Conservation (phyloP, 2,329 filamentous ascomycete species). For the Phaeosphaeriaceae sp. region DNA sequence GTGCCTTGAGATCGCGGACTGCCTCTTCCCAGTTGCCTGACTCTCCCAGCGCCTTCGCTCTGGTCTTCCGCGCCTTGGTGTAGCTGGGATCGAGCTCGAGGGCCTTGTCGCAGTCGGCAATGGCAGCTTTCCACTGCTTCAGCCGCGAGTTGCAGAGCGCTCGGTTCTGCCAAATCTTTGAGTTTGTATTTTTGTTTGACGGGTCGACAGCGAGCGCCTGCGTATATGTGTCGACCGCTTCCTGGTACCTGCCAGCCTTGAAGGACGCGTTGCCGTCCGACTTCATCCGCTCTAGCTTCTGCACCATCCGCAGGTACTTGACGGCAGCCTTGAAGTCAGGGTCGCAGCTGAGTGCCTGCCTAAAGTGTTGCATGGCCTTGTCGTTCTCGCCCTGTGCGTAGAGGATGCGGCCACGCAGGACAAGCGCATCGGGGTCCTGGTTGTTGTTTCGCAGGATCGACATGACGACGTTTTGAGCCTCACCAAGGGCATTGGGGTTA, state of each 20-base stretch:
- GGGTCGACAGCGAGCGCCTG: constrained; percentile 86
- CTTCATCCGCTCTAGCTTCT: constrained; percentile 92
- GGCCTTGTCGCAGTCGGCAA: constrained; percentile 85
- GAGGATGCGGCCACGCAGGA: constrained; percentile 84
- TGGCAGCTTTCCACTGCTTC: constrained; percentile 82
- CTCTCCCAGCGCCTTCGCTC: constrained; percentile 86
- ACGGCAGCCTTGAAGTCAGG: constrained; percentile 90
- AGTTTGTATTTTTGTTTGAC: constrained; percentile 87
- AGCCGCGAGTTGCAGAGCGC: constrained; percentile 84
- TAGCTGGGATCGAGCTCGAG: constrained; percentile 84
- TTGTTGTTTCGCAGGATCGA: constrained; percentile 82
- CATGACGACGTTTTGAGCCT: constrained; percentile 93
- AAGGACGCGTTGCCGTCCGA: constrained; percentile 90
- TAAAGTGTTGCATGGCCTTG: constrained; percentile 91
- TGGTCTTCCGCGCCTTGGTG: constrained; percentile 89
- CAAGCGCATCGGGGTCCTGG: constrained; percentile 91
- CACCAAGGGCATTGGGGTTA: constrained; percentile 84
- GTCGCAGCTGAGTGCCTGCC: constrained; percentile 86
- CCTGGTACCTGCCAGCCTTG: constrained; percentile 81
- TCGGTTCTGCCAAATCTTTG: constrained; percentile 93
- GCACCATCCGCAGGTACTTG: constrained; percentile 86
- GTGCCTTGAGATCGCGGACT: constrained; percentile 84
- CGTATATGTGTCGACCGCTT: constrained; percentile 84
- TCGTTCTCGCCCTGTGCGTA: constrained; percentile 95
- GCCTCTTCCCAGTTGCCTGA: constrained; percentile 92